Evolutionary conservation across 176 grass and related monocot species (phyloP), one percentile per base, ranked within the genome.

Genomic region (Chrysopogon serrulatus): DNA sequence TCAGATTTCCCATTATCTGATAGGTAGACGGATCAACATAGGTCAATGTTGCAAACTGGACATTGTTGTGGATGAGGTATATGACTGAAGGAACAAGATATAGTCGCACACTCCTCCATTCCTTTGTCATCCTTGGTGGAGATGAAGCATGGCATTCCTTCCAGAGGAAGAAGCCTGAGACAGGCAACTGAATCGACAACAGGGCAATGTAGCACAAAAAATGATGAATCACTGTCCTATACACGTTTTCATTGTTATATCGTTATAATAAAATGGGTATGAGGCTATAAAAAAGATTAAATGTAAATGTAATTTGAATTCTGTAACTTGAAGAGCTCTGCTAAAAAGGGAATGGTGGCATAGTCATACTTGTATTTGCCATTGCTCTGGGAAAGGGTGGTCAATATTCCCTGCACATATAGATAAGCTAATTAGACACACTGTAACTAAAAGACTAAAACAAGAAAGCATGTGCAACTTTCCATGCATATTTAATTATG

Each of bases 1-100:
- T 95, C 69, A 98, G 82, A 87, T 98, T 98, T 27, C 95, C 95
- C 92, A 98, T 84, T 83, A 98, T 98, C 83, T 98, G 95, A 83
- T 98, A 98, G 69, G 95, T 98, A 42, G 95, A 98, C 40, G 95
- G 95, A 87, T 91, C 92, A 76, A 98, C 92, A 86, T 90, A 95
- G 61, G 89, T 92, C 79, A 98, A 87, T 77, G 92, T 98, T 35
- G 93, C 84, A 83, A 98, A 98, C 27, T 94, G 88, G 19, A 98
- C 92, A 73, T 98, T 98, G 80, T 98, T 98, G 82, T 98, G 95
- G 80, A 98, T 48, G 28, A 98, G 90, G 49, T 95, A 95, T 87
- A 98, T 95, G 71, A 98, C 70, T 48, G 95, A 98, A 71, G 95
- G 95, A 44, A 94, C 70, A 57, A 93, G 86, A 81, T 91, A 98